Percentiles rank a stretch among this genome's conserved stretches.
phyloP scores from a whole-genome alignment of 257 asterid species.

The Hygrophila difformis region DNA sequence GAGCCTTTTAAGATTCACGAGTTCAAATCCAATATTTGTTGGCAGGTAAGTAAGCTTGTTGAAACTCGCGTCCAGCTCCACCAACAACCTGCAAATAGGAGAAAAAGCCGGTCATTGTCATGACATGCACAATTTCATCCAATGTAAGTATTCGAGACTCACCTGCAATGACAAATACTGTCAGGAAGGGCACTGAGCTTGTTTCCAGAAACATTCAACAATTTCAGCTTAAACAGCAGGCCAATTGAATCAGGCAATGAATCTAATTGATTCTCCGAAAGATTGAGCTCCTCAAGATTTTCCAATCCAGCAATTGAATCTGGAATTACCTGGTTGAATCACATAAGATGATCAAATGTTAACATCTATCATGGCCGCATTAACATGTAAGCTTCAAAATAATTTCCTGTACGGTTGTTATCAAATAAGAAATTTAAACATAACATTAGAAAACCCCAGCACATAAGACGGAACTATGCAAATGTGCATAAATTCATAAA shows the following conservation, averaged over 20 bases:
- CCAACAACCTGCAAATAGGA: constrained; percentile 48
- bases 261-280: constrained; percentile 60
- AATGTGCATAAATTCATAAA: too few relatives aligned
- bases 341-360: constrained; percentile 10
- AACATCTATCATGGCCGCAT: constrained; percentile 4
- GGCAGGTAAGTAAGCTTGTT: constrained; percentile 79
- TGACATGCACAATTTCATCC: constrained; percentile 2
- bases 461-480: too few relatives aligned
- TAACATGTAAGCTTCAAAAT: too few relatives aligned
- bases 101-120: constrained; percentile 13
- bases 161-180: constrained; percentile 89
- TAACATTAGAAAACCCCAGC: neutral
- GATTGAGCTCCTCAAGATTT: constrained; percentile 72
- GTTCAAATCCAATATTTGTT: constrained; percentile 71
- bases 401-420: neutral
- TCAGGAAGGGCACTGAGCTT: constrained; percentile 70
- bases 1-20: constrained; percentile 47
- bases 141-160: constrained; percentile 8
- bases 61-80: constrained; percentile 65
- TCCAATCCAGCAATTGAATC: constrained; percentile 69
- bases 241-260: constrained; percentile 75
- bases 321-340: constrained; percentile 49
- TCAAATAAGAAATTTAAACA: neutral
- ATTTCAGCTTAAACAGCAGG: constrained; percentile 47
- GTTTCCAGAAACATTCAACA: constrained; percentile 69